Conservation (phyloP, 148 eudicot genomes). For the Cornus suecica region DNA sequence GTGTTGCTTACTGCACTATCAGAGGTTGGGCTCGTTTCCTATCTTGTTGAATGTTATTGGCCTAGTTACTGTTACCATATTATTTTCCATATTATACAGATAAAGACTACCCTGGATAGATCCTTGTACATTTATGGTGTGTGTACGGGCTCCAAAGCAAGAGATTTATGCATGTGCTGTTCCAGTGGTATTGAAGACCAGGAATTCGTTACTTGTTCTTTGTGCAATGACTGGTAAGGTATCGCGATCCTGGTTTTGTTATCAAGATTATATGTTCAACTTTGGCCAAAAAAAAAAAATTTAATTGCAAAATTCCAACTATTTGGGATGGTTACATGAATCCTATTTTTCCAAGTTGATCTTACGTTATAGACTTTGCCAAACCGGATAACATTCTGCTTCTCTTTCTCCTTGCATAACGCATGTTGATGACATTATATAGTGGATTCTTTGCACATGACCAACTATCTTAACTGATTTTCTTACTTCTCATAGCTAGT, state of each 20-base stretch:
- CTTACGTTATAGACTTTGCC: too few species aligned
- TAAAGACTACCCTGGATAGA: conserved; percentile 56
- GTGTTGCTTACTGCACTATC: conserved; percentile 41
- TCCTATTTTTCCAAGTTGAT: too few species aligned
- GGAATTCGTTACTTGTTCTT: conserved; percentile 60
- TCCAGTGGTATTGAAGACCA: conserved; percentile 47
- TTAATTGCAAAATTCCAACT: too few species aligned
- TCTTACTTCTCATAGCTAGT: too few species aligned
- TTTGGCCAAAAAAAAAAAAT: not conserved
- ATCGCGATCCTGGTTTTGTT: conserved; percentile 20
- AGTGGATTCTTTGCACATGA: too few species aligned
- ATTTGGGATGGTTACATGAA: too few species aligned
- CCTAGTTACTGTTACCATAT: conserved; percentile 1
- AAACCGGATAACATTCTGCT: too few species aligned
- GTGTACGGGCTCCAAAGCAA: conserved; percentile 43
- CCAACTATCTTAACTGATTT: too few species aligned
- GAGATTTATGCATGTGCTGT: conserved; percentile 60
- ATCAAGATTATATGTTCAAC: not conserved
- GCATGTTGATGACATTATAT: too few species aligned
- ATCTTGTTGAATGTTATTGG: not conserved
- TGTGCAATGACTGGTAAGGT: conserved; percentile 83
- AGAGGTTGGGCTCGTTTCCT: conserved; percentile 41
- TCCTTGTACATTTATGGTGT: conserved; percentile 57
- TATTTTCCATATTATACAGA: conserved; percentile 37
- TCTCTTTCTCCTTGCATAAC: too few species aligned